Evolutionary conservation across 768 basidiomycete genomes (phyloP).

Genomic region (Tulasnella sp.): DNA sequence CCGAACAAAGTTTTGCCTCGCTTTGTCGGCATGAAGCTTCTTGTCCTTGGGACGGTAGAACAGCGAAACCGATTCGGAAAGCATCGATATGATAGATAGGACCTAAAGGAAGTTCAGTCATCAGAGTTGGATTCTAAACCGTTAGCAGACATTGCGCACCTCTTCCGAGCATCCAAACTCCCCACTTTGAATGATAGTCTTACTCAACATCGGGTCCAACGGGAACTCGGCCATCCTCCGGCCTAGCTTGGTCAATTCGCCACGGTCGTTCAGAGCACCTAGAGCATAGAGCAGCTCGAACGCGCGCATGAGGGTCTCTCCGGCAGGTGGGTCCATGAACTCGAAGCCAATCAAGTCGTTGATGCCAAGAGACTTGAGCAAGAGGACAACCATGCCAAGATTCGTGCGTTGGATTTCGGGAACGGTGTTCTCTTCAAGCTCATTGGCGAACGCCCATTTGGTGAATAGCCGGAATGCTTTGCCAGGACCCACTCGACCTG

Average conservation of each 20-base stretch:
- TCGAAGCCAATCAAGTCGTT: conserved; percentile 98
- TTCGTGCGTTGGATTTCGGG: conserved; percentile 99
- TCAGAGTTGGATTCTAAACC: not conserved
- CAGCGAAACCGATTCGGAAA: conserved; percentile 89
- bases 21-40: conserved; percentile 95
- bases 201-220: conserved; percentile 96
- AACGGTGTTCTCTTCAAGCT: conserved; percentile 93
- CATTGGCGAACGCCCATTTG: conserved; percentile 96
- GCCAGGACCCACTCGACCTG: conserved; percentile 95
- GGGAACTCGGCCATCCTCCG: conserved; percentile 98
- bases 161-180: conserved; percentile 93
- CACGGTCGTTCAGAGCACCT: conserved; percentile 92
- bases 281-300: conserved; percentile 91
- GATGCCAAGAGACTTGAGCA: conserved; percentile 95
- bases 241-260: conserved; percentile 95
- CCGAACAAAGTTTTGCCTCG: conserved; percentile 93
- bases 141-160: conserved; percentile 47
- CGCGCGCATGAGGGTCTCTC: conserved; percentile 94
- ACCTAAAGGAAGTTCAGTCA: conserved; percentile 49
- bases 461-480: conserved; percentile 99
- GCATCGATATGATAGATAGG: conserved; percentile 94
- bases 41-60: conserved; percentile 99
- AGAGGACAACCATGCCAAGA: conserved; percentile 87
- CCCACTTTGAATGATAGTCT: conserved; percentile 94
- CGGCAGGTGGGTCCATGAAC: conserved; percentile 96